Percentiles rank a stretch among this genome's conserved stretches.
phyloP scores from a whole-genome alignment of 2,329 filamentous ascomycete genomes.

The Colletotrichum tanaceti region DNA sequence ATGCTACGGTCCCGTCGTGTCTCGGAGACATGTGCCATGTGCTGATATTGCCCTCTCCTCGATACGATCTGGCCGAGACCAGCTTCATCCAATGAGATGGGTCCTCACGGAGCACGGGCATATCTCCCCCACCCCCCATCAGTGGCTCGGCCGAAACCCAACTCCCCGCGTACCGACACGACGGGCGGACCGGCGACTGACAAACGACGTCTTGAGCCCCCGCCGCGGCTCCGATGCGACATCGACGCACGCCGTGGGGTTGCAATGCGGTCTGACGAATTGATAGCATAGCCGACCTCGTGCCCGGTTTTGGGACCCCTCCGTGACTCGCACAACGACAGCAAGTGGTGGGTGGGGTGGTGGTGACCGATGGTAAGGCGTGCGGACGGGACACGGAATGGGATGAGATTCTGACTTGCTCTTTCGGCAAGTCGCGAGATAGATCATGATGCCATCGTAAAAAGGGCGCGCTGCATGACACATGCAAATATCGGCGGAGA shows the following conservation, averaged over 20 bases:
- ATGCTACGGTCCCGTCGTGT: slow-evolving; percentile 31
- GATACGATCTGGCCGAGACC: slow-evolving; percentile 1
- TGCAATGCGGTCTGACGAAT: slow-evolving; percentile 20
- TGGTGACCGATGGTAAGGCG: neutral
- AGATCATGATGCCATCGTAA: slow-evolving; percentile 15
- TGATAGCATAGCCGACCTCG: slow-evolving; percentile 30
- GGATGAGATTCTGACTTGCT: slow-evolving; percentile 28
- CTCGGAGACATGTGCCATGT: slow-evolving; percentile 39
- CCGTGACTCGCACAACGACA: slow-evolving; percentile 33
- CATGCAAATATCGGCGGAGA: slow-evolving; percentile 16
- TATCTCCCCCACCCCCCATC: neutral
- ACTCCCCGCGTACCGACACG: neutral
- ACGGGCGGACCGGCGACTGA: neutral
- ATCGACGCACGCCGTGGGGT: slow-evolving; percentile 20
- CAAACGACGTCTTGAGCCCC: slow-evolving; percentile 20
- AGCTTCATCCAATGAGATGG: slow-evolving; percentile 22
- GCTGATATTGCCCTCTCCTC: slow-evolving; percentile 3
- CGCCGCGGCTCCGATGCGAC: slow-evolving; percentile 30
- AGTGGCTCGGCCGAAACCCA: slow-evolving; percentile 4
- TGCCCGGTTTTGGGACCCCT: neutral
- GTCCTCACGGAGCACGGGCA: slow-evolving; percentile 18
- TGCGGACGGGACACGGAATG: slow-evolving; percentile 19
- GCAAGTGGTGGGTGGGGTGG: slow-evolving; percentile 12
- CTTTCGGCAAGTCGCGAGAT: neutral
- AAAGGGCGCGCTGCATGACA: slow-evolving; percentile 14